Evolutionary conservation across 257 asterid species (phyloP), one percentile per base, ranked within the genome.

Genomic region (Nicotiana tomentosiformis): DNA sequence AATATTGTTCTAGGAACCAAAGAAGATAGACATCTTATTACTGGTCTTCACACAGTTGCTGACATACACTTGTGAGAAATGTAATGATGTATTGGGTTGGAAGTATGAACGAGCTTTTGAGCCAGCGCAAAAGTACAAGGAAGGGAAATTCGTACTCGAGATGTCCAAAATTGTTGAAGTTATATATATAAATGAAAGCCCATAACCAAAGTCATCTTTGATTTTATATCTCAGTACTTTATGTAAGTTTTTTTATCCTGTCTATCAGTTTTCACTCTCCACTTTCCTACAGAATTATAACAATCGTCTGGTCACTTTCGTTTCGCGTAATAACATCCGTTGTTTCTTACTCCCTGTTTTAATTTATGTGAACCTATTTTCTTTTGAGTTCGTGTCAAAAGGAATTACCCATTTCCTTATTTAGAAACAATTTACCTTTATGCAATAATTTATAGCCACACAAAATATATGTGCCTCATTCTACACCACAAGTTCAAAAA

Each of bases 31-130:
- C 83, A 69, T 14, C 88, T 88, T 32, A 72, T 66, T 65, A 88
- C 91, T 72, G 91, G 91, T 37, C 88, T 81, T 14, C 88, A 88
- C 82, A 83, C 87, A 4, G 86, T 88, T 66, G 87, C 91, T 26
- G 86, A 88, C 58, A 62, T 88, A 51, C 39, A 72, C 60, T 88
- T 88, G 89, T 10, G 86, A 82, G 6, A 83, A 88, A 78, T 88
- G 91, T 82, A 53, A 7, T 4, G 86, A 86, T 70, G 26, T 83
- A 23, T 58, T 88, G 58, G 91, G 89, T 37, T 88, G 91, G 91
- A 88, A 88, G 67, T 86, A 88, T 9, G 90, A 86, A 82, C 84
- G 62, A 64, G 90, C 87, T 81, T 85, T 62, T 33, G 81, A 86
- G 67, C 53, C 83, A 11, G 46, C 87, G 1, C 90, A 88, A 82